These are phyloP conservation scores for Moesziomyces sp. DNA, from an alignment of 1,284 basidiomycete genomes.

Conservation along the genomic window DNA sequence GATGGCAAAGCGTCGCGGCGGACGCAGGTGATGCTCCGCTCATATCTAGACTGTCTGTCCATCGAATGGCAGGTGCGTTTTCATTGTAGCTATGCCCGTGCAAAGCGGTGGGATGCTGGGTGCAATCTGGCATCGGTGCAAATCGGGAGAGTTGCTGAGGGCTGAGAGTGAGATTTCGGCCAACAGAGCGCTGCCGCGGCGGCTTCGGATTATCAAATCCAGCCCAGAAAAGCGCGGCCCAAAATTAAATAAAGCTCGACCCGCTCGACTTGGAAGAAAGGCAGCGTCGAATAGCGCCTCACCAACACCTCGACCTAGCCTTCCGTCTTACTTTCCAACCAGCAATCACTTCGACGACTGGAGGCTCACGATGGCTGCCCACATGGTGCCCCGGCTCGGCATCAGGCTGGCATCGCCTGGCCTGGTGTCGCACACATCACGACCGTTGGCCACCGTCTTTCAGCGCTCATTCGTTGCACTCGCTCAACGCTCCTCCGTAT, in stretches of 20 bases:
- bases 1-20: conserved; percentile 34
- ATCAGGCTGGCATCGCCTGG: conserved; percentile 10
- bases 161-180: neutral
- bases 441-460: neutral
- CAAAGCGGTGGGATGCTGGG: too few relatives aligned
- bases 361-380: conserved; percentile 5
- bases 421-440: neutral
- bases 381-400: conserved; percentile 11
- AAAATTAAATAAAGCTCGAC: neutral
- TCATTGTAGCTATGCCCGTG: too few relatives aligned
- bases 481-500: neutral
- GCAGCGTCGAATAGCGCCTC: neutral
- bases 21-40: conserved; percentile 20
- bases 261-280: too few relatives aligned
- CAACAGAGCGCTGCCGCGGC: too few relatives aligned
- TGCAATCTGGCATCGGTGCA: neutral
- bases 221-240: neutral
- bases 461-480: neutral
- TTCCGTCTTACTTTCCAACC: neutral
- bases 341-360: neutral
- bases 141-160: neutral
- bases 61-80: too few relatives aligned
- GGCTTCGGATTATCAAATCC: conserved; percentile 2
- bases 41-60: too few relatives aligned
- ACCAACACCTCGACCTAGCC: neutral